A percentile compares a stretch with the other conserved stretches of the same genome.
These are phyloP conservation scores for Strobilomyces confusus DNA, from an alignment of 768 basidiomycete genomes.

Conservation along the genomic window DNA sequence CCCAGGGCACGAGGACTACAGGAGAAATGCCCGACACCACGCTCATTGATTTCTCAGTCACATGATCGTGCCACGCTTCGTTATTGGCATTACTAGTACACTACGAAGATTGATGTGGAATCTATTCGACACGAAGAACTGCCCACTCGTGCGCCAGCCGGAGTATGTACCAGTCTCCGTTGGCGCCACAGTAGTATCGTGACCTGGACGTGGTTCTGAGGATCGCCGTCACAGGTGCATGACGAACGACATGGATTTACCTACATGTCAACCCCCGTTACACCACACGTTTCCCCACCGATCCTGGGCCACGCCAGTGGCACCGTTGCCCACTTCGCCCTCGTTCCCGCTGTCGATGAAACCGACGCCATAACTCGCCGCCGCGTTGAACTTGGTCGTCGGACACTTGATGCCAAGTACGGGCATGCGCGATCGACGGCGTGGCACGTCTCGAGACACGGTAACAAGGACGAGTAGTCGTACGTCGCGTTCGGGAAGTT, in stretches of 20 bases:
- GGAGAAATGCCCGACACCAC: background rate
- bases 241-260: too few species aligned
- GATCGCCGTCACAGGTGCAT: too few species aligned
- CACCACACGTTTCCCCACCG: slow-evolving; percentile 78
- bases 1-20: background rate
- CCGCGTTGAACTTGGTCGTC: slow-evolving; percentile 54
- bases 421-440: slow-evolving; percentile 76
- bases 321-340: slow-evolving; percentile 46
- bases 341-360: slow-evolving; percentile 53
- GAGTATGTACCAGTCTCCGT: too few species aligned
- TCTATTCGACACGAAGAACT: too few species aligned
- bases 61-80: slow-evolving; percentile 28
- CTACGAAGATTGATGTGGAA: too few species aligned
- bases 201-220: too few species aligned
- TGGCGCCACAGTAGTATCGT: too few species aligned
- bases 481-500: slow-evolving; percentile 42
- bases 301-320: slow-evolving; percentile 56
- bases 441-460: slow-evolving; percentile 77
- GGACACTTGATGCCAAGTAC: slow-evolving; percentile 69
- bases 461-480: slow-evolving; percentile 60
- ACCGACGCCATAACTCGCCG: slow-evolving; percentile 69
- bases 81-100: too few species aligned
- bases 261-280: slow-evolving; percentile 34
- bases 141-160: too few species aligned
- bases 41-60: slow-evolving; percentile 24